These are phyloP conservation scores for Paraconiothyrium brasiliense DNA, from an alignment of 2,329 filamentous ascomycete species.

Conservation along the genomic window DNA sequence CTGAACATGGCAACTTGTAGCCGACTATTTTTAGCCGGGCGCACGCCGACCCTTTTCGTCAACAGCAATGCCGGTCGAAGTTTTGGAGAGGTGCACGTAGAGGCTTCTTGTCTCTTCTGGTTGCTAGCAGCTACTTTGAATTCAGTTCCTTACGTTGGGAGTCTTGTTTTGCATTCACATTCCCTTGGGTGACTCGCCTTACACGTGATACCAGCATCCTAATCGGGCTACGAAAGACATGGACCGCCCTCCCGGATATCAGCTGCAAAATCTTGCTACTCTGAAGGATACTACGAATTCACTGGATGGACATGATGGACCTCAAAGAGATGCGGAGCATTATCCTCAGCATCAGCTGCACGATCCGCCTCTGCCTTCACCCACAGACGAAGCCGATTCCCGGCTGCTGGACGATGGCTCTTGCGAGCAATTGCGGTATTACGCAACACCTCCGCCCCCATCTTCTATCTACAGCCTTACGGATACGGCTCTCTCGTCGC, in stretches of 20 bases:
- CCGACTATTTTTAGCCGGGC: constrained; percentile 7
- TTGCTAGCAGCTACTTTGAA: not conserved
- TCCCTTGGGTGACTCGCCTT: not conserved
- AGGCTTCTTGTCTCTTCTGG: not conserved
- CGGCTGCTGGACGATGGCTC: constrained; percentile 51
- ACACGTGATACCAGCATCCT: too few relatives aligned
- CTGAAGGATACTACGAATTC: too few relatives aligned
- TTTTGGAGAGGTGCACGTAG: not conserved
- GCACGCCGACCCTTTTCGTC: not conserved
- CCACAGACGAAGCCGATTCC: constrained; percentile 53
- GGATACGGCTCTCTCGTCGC: constrained; percentile 49
- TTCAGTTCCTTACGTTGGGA: not conserved
- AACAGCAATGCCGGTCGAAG: not conserved
- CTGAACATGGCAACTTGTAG: not conserved
- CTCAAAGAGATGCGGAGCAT: not conserved
- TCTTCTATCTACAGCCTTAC: constrained; percentile 51
- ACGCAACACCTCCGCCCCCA: constrained; percentile 10
- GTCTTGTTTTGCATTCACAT: not conserved
- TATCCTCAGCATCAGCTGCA: not conserved
- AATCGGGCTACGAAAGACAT: not conserved
- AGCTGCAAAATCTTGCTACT: not conserved
- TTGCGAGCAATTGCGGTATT: constrained; percentile 41
- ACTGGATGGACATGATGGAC: not conserved
- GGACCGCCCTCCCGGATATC: not conserved
- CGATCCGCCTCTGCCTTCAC: not conserved